Evolutionary conservation across 371 early-diverging fungal species (phyloP).

Genomic region (Sporodiniella umbellata): DNA sequence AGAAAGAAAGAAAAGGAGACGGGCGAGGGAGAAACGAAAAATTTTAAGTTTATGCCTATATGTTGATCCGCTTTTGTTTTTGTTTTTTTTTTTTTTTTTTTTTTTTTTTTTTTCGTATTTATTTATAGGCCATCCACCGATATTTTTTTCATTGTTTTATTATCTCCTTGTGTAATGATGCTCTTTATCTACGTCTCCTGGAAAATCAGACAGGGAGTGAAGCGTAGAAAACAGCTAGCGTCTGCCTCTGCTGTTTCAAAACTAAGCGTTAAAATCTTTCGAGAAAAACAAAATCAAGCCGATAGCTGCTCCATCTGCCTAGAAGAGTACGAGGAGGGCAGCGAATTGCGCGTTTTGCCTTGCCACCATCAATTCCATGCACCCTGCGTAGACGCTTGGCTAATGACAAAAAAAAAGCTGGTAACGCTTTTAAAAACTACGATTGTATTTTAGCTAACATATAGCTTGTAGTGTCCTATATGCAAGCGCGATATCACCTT

Average conservation of each 20-base stretch:
- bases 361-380: conserved; percentile 92
- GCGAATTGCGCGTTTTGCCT: conserved; percentile 74
- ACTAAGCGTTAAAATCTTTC: conserved; percentile 58
- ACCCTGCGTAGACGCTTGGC: conserved; percentile 86
- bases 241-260: conserved; percentile 45
- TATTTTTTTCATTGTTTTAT: conserved; percentile 11
- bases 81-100: too few relatives aligned
- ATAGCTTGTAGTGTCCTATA: too few relatives aligned
- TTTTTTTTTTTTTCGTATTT: conserved; percentile 8
- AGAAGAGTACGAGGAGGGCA: conserved; percentile 79
- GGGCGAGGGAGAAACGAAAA: too few relatives aligned
- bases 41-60: too few relatives aligned
- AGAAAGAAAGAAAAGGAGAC: not conserved
- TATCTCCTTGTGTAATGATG: conserved; percentile 46
- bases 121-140: conserved; percentile 10
- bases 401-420: conserved; percentile 71
- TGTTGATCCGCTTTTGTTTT: too few relatives aligned
- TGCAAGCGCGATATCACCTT: too few relatives aligned
- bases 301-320: conserved; percentile 91
- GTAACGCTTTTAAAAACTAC: conserved; percentile 38
- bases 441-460: too few relatives aligned
- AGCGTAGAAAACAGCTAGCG: conserved; percentile 59
- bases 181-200: conserved; percentile 62
- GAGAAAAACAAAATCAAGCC: conserved; percentile 46
- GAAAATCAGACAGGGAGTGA: conserved; percentile 57